These are phyloP conservation scores for Verticillium dahliae DNA, from an alignment of 2,329 filamentous ascomycete species.

Conservation along the genomic window DNA sequence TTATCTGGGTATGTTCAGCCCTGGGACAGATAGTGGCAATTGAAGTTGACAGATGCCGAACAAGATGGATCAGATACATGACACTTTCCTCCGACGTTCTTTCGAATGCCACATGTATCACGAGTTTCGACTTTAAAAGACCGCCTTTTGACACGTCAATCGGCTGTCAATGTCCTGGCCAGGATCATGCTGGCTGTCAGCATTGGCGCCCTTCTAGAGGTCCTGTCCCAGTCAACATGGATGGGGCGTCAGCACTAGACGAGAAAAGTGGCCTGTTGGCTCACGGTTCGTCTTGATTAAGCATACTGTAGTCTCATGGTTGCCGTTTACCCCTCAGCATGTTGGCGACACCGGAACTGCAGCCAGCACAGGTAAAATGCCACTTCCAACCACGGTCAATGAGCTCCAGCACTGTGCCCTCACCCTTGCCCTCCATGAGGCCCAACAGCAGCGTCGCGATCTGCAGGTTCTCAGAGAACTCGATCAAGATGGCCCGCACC, in stretches of 20 bases:
- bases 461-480: not conserved
- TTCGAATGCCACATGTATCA: not conserved
- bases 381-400: conserved; percentile 4
- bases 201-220: not conserved
- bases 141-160: not conserved
- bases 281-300: too few species aligned
- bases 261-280: not conserved
- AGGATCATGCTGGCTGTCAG: not conserved
- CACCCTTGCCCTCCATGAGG: not conserved
- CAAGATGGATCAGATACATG: not conserved
- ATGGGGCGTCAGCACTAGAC: not conserved
- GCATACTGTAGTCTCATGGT: too few species aligned
- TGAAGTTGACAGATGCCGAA: not conserved
- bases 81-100: not conserved
- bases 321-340: not conserved
- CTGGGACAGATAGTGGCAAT: not conserved
- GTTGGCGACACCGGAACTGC: conserved; percentile 1
- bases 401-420: not conserved
- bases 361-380: conserved; percentile 2
- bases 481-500: not conserved
- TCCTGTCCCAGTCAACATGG: not conserved
- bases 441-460: conserved; percentile 1
- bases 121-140: not conserved
- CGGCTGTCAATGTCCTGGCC: not conserved
- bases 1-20: not conserved